Conservation (phyloP, 2,329 filamentous ascomycete species). For the Paecilomyces variotii region DNA sequence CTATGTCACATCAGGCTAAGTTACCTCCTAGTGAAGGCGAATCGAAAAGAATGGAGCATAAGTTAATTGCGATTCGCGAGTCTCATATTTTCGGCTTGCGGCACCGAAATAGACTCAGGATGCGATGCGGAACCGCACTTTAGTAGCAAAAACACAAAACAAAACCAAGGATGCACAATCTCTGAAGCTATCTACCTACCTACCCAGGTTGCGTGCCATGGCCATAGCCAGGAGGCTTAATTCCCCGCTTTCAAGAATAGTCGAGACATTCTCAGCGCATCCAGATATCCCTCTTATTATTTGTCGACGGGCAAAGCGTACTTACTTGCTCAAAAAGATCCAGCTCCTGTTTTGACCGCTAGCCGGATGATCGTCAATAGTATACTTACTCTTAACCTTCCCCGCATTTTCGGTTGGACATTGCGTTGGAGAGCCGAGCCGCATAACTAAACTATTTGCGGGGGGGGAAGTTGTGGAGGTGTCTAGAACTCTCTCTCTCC, state of each 20-base stretch:
- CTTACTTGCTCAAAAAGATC: neutral
- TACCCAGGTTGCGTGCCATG: neutral
- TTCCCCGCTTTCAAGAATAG: neutral
- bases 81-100: neutral
- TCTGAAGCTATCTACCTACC: neutral
- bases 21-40: neutral
- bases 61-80: neutral
- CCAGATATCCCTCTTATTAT: neutral
- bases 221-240: neutral
- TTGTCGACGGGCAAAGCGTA: neutral
- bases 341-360: neutral
- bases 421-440: neutral
- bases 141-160: neutral
- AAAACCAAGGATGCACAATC: neutral
- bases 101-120: neutral
- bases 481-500: neutral
- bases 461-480: neutral
- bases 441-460: neutral
- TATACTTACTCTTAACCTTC: neutral
- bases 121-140: neutral
- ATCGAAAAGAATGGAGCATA: neutral
- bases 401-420: neutral
- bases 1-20: neutral
- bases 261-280: neutral
- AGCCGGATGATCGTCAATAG: neutral